Evolutionary conservation across 2,329 filamentous ascomycete species (phyloP).

Genomic region (Botryotinia convoluta): DNA sequence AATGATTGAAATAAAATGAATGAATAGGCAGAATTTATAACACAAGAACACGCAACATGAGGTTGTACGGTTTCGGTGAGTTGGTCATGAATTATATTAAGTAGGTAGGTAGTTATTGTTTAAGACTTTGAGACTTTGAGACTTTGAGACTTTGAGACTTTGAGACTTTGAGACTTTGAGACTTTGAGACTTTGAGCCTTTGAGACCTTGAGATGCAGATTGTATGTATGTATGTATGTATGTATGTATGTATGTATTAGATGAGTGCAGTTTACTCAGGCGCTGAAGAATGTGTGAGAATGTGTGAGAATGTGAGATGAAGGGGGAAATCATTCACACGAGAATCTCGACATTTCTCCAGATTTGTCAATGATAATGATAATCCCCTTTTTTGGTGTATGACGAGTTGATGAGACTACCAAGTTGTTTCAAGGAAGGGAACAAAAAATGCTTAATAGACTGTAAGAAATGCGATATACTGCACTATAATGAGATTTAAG

Average conservation of each 20-base stretch:
- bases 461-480: not conserved
- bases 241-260: not conserved
- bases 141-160: not conserved
- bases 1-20: constrained; percentile 7
- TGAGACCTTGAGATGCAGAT: not conserved
- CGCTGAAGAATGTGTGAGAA: constrained; percentile 12
- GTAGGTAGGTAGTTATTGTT: not conserved
- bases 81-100: constrained; percentile 1
- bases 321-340: not conserved
- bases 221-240: not conserved
- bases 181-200: not conserved
- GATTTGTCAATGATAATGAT: not conserved
- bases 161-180: not conserved
- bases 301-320: constrained; percentile 18
- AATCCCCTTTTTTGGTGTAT: not conserved
- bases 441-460: not conserved
- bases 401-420: not conserved
- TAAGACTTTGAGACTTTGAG: not conserved
- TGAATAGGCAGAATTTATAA: constrained; percentile 15
- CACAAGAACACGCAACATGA: constrained; percentile 16
- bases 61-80: constrained; percentile 10
- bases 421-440: not conserved
- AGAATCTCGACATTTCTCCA: not conserved
- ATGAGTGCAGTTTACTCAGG: not conserved
- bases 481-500: not conserved